phyloP scores from a whole-genome alignment of 257 asterid species.

The Salvia rosmarinus region DNA sequence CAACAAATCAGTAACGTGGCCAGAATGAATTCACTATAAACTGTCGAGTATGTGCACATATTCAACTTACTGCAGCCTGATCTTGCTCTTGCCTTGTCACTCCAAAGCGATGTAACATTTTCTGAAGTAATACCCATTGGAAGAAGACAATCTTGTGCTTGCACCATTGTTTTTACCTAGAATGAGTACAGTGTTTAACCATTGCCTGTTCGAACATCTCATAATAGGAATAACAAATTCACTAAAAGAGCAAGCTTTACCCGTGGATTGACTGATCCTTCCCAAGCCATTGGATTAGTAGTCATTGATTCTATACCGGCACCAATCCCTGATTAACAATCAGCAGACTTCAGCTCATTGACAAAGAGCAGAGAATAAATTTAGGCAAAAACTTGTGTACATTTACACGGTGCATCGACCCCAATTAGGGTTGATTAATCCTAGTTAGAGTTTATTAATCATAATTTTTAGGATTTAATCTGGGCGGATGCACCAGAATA shows the following conservation, averaged over 20 bases:
- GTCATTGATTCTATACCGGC: conserved; percentile 99
- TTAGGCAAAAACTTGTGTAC: too few relatives aligned
- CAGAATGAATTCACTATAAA: background rate
- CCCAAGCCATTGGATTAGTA: conserved; percentile 91
- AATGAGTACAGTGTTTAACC: conserved; percentile 9
- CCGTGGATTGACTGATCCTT: conserved; percentile 93
- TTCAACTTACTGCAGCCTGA: conserved; percentile 78
- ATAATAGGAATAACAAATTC: background rate
- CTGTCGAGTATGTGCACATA: background rate
- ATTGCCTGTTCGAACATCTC: background rate
- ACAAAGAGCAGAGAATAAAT: background rate
- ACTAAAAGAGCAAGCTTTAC: conserved; percentile 42
- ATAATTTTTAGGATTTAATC: too few relatives aligned
- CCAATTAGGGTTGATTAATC: too few relatives aligned
- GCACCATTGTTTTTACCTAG: conserved; percentile 76
- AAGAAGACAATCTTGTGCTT: conserved; percentile 93
- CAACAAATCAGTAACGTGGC: background rate
- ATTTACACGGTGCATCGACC: too few relatives aligned
- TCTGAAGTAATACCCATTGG: conserved; percentile 99
- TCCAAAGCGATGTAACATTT: conserved; percentile 89
- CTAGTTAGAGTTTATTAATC: too few relatives aligned
- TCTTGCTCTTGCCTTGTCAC: conserved; percentile 94
- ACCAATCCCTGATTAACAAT: conserved; percentile 71
- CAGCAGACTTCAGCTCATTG: background rate
- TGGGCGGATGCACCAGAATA: too few relatives aligned